Evolutionary conservation across 768 basidiomycete genomes (phyloP).

Genomic region (Bullera alba): DNA sequence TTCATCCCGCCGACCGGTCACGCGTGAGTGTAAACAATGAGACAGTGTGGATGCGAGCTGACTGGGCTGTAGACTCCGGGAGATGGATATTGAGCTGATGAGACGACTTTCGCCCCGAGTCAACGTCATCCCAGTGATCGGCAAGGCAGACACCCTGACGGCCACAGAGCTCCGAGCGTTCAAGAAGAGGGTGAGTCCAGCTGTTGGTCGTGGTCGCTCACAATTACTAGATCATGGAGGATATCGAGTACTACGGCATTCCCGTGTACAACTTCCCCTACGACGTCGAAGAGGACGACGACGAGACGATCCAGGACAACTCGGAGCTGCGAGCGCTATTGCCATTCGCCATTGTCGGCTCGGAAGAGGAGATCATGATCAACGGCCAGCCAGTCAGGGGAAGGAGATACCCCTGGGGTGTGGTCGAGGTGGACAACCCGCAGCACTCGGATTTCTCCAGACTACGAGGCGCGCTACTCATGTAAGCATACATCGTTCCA

Average conservation of each 20-base stretch:
- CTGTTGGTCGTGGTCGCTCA: slow-evolving; percentile 24
- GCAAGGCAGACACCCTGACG: slow-evolving; percentile 92
- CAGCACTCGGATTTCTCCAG: slow-evolving; percentile 98
- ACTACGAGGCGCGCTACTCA: slow-evolving; percentile 81
- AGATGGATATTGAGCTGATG: slow-evolving; percentile 99
- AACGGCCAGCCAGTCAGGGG: slow-evolving; percentile 80
- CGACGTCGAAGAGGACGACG: slow-evolving; percentile 97
- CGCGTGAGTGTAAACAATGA: slow-evolving; percentile 23
- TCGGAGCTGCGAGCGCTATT: slow-evolving; percentile 85
- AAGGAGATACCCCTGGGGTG: slow-evolving; percentile 95
- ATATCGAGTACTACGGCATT: slow-evolving; percentile 96
- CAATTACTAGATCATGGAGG: slow-evolving; percentile 81
- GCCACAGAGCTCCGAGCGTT: slow-evolving; percentile 87
- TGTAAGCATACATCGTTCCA: slow-evolving; percentile 60
- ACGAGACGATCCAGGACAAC: slow-evolving; percentile 96
- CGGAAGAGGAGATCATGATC: slow-evolving; percentile 91
- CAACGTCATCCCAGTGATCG: slow-evolving; percentile 95
- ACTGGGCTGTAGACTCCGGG: slow-evolving; percentile 55
- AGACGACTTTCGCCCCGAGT: slow-evolving; percentile 93
- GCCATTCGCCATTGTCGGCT: slow-evolving; percentile 95
- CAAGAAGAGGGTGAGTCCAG: slow-evolving; percentile 74
- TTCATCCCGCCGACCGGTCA: slow-evolving; percentile 79
- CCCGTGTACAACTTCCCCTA: slow-evolving; percentile 99
- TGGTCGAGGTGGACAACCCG: slow-evolving; percentile 98
- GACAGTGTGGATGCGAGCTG: neutral